Percentiles rank a stretch among this genome's conserved stretches.
phyloP scores from a whole-genome alignment of 768 basidiomycete species.

The Mycena rosella region DNA sequence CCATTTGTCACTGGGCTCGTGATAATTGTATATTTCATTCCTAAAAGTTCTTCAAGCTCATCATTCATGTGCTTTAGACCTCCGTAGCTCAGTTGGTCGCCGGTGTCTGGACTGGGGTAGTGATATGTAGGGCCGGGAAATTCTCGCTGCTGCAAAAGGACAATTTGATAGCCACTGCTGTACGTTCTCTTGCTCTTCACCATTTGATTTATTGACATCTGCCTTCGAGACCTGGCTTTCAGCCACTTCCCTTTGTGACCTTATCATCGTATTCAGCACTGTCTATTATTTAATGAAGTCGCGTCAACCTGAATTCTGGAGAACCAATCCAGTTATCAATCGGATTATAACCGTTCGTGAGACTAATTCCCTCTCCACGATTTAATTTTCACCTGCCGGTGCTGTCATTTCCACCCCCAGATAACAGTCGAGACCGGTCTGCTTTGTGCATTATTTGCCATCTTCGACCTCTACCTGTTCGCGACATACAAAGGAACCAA shows the following conservation, averaged over 20 bases:
- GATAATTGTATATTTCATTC: not conserved
- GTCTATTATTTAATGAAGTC: constrained; percentile 6
- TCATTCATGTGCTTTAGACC: not conserved
- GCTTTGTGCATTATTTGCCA: constrained; percentile 20
- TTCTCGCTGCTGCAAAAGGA: constrained; percentile 16
- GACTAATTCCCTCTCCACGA: not conserved
- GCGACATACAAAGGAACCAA: constrained; percentile 11
- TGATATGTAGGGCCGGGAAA: constrained; percentile 2
- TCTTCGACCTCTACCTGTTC: constrained; percentile 33
- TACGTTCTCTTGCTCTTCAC: not conserved
- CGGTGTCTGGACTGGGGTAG: constrained; percentile 23
- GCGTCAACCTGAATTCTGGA: not conserved
- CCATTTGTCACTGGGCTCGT: not conserved
- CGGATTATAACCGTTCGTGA: constrained; percentile 13
- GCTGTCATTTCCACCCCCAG: not conserved
- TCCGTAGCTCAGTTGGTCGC: constrained; percentile 4
- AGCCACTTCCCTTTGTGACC: constrained; percentile 6
- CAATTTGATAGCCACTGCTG: constrained; percentile 9
- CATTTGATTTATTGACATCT: not conserved
- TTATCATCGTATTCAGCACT: constrained; percentile 20
- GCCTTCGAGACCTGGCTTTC: constrained; percentile 20
- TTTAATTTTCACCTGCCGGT: too few relatives aligned
- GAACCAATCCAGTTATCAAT: constrained; percentile 1
- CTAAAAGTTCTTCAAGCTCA: not conserved
- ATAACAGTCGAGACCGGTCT: constrained; percentile 32